Conservation (phyloP, 768 basidiomycete genomes). For the Kwoniella newhampshirensis region DNA sequence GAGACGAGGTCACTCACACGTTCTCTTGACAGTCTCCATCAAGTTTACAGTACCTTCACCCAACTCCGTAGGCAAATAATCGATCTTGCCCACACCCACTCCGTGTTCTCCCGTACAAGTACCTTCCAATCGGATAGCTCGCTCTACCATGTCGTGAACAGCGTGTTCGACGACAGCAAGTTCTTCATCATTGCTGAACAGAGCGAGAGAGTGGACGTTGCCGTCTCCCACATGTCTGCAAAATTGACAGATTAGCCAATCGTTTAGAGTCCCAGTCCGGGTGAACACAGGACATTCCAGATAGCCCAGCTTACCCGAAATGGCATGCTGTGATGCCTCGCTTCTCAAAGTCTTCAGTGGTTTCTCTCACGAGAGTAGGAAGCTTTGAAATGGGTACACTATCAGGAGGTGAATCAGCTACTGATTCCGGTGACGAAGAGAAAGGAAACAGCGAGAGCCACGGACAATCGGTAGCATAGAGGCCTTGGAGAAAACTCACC, state of each 20-base stretch:
- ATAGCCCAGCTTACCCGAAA: conserved; percentile 40
- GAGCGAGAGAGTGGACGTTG: conserved; percentile 55
- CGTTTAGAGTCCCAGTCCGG: too few relatives aligned
- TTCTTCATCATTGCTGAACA: conserved; percentile 46
- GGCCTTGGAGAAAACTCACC: conserved; percentile 59
- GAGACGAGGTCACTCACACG: conserved; percentile 45
- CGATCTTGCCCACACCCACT: conserved; percentile 80
- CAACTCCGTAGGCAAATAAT: conserved; percentile 78
- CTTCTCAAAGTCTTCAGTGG: conserved; percentile 70
- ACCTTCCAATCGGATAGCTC: conserved; percentile 55
- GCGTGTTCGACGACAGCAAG: conserved; percentile 45
- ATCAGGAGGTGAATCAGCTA: background rate
- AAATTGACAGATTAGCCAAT: background rate
- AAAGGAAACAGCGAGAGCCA: background rate
- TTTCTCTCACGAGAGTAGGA: conserved; percentile 60
- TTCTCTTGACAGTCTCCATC: conserved; percentile 79
- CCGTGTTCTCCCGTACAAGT: conserved; percentile 69
- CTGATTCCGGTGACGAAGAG: background rate
- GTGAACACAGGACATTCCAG: too few relatives aligned
- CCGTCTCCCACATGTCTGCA: conserved; percentile 54
- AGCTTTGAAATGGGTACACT: conserved; percentile 56
- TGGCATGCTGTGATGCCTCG: conserved; percentile 61
- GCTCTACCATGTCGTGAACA: conserved; percentile 54
- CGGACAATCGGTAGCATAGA: too few relatives aligned
- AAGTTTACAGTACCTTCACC: conserved; percentile 76